Conservation (phyloP, 2,329 filamentous ascomycete species). For the Beauveria sp. region DNA sequence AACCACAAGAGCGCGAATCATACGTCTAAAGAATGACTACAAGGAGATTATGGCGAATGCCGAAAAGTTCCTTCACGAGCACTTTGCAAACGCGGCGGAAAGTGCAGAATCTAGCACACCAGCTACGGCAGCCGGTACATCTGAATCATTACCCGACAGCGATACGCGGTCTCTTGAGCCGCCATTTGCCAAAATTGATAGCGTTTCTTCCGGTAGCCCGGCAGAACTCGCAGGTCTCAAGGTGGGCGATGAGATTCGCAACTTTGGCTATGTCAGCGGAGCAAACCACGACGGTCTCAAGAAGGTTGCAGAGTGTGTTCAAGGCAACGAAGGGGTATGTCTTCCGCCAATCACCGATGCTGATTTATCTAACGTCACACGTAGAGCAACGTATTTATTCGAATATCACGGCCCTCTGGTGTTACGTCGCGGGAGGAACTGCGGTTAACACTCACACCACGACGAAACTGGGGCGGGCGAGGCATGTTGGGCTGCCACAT, state of each 20-base stretch:
- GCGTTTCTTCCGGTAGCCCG: conserved; percentile 68
- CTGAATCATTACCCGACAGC: conserved; percentile 23
- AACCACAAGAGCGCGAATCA: conserved; percentile 85
- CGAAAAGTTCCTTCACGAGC: conserved; percentile 79
- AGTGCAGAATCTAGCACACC: conserved; percentile 30
- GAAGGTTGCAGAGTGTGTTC: conserved; percentile 83
- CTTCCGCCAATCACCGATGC: neutral
- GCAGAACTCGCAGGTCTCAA: conserved; percentile 76
- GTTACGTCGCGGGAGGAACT: conserved; percentile 46
- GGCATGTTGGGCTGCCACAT: conserved; percentile 89
- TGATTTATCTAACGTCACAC: neutral
- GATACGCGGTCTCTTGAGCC: conserved; percentile 20
- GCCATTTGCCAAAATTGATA: conserved; percentile 84
- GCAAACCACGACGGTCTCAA: conserved; percentile 79
- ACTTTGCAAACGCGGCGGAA: conserved; percentile 68
- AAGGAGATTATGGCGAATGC: conserved; percentile 78
- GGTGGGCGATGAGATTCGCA: conserved; percentile 71
- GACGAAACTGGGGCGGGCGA: conserved; percentile 80
- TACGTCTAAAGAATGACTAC: conserved; percentile 86
- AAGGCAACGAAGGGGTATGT: conserved; percentile 82
- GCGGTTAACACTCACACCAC: conserved; percentile 65
- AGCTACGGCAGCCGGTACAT: conserved; percentile 15
- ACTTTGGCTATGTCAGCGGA: conserved; percentile 77
- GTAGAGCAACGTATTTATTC: conserved; percentile 66
- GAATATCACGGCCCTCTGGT: conserved; percentile 45